Conservation (phyloP, 2,329 filamentous ascomycete genomes). For the Cercospora sp. region DNA sequence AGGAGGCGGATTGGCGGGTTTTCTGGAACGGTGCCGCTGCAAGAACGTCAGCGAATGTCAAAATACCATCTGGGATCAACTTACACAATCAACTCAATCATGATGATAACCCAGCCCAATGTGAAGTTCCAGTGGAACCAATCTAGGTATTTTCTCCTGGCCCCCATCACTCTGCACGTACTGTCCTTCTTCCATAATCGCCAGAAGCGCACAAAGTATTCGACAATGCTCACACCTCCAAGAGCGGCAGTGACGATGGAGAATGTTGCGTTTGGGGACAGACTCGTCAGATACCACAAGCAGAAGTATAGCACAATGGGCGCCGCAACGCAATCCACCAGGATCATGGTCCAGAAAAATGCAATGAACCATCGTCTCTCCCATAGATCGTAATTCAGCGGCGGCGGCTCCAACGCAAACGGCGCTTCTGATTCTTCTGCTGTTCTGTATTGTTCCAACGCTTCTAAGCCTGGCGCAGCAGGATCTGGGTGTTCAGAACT, state of each 20-base stretch:
- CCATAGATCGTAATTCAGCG: conserved; percentile 58
- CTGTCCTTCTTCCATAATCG: conserved; percentile 54
- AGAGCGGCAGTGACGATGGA: conserved; percentile 56
- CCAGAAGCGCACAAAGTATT: conserved; percentile 53
- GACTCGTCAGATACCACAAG: conserved; percentile 57
- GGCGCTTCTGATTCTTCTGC: conserved; percentile 21
- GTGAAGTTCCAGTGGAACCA: conserved; percentile 61
- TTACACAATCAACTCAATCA: conserved; percentile 57
- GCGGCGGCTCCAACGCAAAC: conserved; percentile 47
- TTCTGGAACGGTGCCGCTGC: conserved; percentile 48
- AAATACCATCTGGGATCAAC: conserved; percentile 19
- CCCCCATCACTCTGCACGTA: conserved; percentile 54
- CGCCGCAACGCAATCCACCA: conserved; percentile 60
- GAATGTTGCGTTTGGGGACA: conserved; percentile 55
- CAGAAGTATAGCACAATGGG: conserved; percentile 62
- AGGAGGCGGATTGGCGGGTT: conserved; percentile 55
- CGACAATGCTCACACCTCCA: conserved; percentile 55
- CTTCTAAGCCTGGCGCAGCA: conserved; percentile 18
- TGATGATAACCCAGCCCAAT: conserved; percentile 56
- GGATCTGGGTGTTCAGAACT: conserved; percentile 13
- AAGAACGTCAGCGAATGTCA: conserved; percentile 21
- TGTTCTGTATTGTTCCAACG: conserved; percentile 14
- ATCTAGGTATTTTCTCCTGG: conserved; percentile 50
- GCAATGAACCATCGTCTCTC: conserved; percentile 57
- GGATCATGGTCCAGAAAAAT: conserved; percentile 60